These are phyloP conservation scores for Globisporangium cederbergense DNA, from an alignment of 352 stramenopile genomes.

Conservation along the genomic window DNA sequence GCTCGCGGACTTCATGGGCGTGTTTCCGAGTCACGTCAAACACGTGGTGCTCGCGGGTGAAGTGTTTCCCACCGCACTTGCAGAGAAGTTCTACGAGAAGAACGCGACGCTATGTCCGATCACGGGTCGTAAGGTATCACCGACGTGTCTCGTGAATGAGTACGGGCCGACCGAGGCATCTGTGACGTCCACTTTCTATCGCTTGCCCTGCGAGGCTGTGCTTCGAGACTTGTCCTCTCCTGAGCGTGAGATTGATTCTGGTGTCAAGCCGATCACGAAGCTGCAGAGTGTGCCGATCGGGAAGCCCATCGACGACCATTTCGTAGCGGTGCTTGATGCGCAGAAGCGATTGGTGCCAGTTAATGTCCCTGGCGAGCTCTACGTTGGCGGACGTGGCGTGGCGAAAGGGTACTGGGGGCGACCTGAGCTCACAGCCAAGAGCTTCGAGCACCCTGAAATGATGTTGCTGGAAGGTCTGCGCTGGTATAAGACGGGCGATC, in stretches of 20 bases:
- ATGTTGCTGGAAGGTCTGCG: not conserved
- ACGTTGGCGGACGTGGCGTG: slow-evolving; percentile 62
- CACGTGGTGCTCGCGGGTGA: slow-evolving; percentile 1
- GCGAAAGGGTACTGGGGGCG: slow-evolving; percentile 59
- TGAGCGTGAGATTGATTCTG: no score
- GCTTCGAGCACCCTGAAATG: not conserved
- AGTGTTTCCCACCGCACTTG: not conserved
- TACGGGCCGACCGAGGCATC: slow-evolving; percentile 3
- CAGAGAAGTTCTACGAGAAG: slow-evolving; percentile 1
- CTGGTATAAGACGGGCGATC: slow-evolving; percentile 5
- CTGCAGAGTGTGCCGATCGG: slow-evolving; percentile 54
- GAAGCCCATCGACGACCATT: slow-evolving; percentile 43
- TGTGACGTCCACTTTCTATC: slow-evolving; percentile 2
- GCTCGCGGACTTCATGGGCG: slow-evolving; percentile 38
- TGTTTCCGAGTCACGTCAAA: not conserved
- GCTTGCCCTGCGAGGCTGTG: not conserved
- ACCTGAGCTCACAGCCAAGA: slow-evolving; percentile 1
- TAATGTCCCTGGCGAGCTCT: slow-evolving; percentile 62
- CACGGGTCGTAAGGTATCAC: not conserved
- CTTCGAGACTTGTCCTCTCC: not conserved
- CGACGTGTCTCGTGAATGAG: slow-evolving; percentile 3
- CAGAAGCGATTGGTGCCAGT: slow-evolving; percentile 36
- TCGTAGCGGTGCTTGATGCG: slow-evolving; percentile 46
- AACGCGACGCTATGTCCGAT: not conserved
- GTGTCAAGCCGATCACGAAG: not conserved